Evolutionary conservation across 768 basidiomycete species (phyloP), one percentile per base, ranked within the genome.

Genomic region (Boletus fagicola): DNA sequence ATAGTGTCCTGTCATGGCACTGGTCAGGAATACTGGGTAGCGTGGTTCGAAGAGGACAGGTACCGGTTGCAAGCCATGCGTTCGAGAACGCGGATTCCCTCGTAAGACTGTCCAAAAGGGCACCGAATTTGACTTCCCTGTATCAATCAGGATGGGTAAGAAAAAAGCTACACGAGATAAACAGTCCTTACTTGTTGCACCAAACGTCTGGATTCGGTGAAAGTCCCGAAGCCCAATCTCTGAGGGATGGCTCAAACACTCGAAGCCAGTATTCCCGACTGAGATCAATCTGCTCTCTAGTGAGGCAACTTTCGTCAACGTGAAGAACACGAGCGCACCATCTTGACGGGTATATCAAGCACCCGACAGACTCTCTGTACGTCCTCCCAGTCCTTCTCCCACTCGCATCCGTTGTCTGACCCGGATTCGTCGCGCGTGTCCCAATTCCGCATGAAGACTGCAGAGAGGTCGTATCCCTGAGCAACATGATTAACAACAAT

Each of bases 371-470:
- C 90, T 18, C 77, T 75, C 64, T 87, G 87, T 1, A 97, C 95
- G 69, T 96, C 93, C 58, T 88, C 83, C 90, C 90, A 97, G 65
- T 98, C 95, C 57, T 85, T 88, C 73, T 98, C 88, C 95, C 95
- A 98, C 70, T 94, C 92, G 64, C 95, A 98, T 4, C 90, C 89
- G n/a, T 77, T 78, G 66, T 90, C 90, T 0, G 85, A 81, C 18
- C 83, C 87, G 26, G 79, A 83, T 73, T 94, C 92, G 65, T 94
- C 90, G 40, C 87, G 79, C 3, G 87, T 88, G 64, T 93, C 90
- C 95, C 95, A 98, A 58, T 98, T 98, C 22, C 92, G 83, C 95
- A 98, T 98, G 72, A 88, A 98, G 1, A 97, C 81, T 24, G 92
- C 92, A 40, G 89, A 88, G 2, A 96, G 78, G 65, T 94, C 85